Percentiles rank a stretch among this genome's conserved stretches.
These are phyloP conservation scores for Raphanus hybrid DNA, from an alignment of 441 rosid species.

Conservation along the genomic window DNA sequence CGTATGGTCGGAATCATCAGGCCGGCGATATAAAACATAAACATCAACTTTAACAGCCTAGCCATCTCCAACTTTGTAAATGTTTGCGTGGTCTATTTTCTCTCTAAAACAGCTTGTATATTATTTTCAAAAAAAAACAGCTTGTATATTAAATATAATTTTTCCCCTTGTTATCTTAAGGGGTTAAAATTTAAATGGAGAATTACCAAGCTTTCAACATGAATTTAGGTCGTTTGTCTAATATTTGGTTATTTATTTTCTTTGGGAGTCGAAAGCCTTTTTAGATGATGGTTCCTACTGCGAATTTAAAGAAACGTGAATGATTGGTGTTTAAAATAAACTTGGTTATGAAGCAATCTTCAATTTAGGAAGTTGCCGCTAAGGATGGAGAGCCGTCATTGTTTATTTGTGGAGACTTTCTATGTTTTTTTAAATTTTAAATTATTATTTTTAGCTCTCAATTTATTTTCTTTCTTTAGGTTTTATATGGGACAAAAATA, in stretches of 20 bases:
- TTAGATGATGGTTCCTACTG: slow-evolving; percentile 26
- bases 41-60: slow-evolving; percentile 37
- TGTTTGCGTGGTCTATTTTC: neutral
- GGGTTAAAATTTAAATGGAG: slow-evolving; percentile 19
- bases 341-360: slow-evolving; percentile 19
- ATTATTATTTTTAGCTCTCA: slow-evolving; percentile 27
- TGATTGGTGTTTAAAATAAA: slow-evolving; percentile 39
- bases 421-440: slow-evolving; percentile 8
- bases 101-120: neutral
- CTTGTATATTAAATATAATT: neutral
- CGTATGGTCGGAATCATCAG: slow-evolving; percentile 31
- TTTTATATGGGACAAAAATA: slow-evolving; percentile 34
- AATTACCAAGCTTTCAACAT: slow-evolving; percentile 33
- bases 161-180: slow-evolving; percentile 10
- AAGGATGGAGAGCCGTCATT: slow-evolving; percentile 43
- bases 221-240: slow-evolving; percentile 11
- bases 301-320: slow-evolving; percentile 24
- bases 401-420: slow-evolving; percentile 36
- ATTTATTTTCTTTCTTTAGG: slow-evolving; percentile 21
- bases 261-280: slow-evolving; percentile 37
- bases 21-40: slow-evolving; percentile 37
- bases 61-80: slow-evolving; percentile 34
- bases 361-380: slow-evolving; percentile 36
- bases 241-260: slow-evolving; percentile 1
- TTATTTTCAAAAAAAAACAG: neutral